Evolutionary conservation across 352 stramenopile genomes (phyloP), one percentile per base, ranked within the genome.

Genomic region (Aphanomyces invadans): DNA sequence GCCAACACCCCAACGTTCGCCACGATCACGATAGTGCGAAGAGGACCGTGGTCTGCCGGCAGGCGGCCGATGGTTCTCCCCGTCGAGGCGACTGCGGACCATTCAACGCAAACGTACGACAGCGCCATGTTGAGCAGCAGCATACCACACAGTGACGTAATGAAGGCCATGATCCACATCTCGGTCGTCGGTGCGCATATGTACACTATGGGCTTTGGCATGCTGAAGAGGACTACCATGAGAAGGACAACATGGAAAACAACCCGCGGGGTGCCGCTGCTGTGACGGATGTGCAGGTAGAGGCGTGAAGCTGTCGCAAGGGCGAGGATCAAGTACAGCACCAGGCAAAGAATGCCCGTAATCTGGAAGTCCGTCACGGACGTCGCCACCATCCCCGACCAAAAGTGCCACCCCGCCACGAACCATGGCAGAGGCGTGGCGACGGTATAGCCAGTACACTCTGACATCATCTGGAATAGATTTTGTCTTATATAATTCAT

Each of bases 71-170:
- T 61, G 48, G 71, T 76, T 70, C 88, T 83, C 25, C 86, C 86
- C 5, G 81, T 80, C 4, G 81, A 86, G 15, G 92, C 86, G 71
- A 95, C 86, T 15, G 86, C 80, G 45, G 82, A 81, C 86, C 86
- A 95, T 56, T 74, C 83, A 44, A 95, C 74, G 28, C 82, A 83
- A 59, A 95, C 72, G 65, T 90, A 89, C 25, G 80, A 89, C 69
- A 92, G 90, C 76, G 82, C 89, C 29, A 85, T 77, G 54, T 74
- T 86, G 65, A 91, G 79, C 23, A 91, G 71, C 62, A 92, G 67
- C 64, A 90, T 68, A 26, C 76, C 72, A 69, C 87, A 90, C 44
- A 90, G 70, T 17, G 77, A 78, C 64, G 86, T 73, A 28, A 88
- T 45, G 70, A 90, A 91, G 62, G 76, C 80, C 66, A 68, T 65